phyloP scores from a whole-genome alignment of 176 grass and related monocot genomes.

The Ensete ventricosum region DNA sequence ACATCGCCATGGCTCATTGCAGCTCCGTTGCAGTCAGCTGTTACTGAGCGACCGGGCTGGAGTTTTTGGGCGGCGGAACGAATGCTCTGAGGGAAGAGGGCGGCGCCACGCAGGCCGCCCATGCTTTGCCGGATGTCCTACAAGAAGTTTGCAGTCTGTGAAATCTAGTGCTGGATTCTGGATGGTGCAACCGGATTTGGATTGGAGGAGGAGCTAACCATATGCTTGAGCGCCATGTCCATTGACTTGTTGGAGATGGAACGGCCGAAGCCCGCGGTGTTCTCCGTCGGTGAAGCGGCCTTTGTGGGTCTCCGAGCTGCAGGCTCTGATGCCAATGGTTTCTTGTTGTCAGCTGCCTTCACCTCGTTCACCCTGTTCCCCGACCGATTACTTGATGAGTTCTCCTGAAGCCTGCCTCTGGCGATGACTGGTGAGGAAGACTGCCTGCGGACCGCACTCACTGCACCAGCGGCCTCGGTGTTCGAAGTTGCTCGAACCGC shows the following conservation, averaged over 20 bases:
- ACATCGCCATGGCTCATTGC: background rate
- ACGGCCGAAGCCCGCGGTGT: constrained; percentile 3
- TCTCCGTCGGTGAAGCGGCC: constrained; percentile 2
- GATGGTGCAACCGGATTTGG: no score
- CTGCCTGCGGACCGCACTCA: background rate
- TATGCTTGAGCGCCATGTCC: constrained; percentile 13
- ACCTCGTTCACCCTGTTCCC: background rate
- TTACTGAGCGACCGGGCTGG: background rate
- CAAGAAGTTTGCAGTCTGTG: background rate
- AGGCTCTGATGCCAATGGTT: background rate
- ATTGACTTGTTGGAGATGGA: constrained; percentile 16
- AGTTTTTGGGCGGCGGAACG: background rate
- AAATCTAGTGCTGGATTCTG: no score
- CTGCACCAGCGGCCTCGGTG: background rate
- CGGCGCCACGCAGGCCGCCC: background rate
- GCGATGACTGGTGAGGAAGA: background rate
- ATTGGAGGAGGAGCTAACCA: background rate
- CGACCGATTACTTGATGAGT: background rate
- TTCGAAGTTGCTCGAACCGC: background rate
- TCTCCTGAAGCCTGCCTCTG: constrained; percentile 7
- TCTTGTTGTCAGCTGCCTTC: background rate
- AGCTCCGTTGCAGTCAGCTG: no score
- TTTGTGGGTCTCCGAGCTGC: background rate
- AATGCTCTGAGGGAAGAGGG: constrained; percentile 25
- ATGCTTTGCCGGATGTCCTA: constrained; percentile 14